phyloP scores from a whole-genome alignment of 345 rosid species.

The Aquilaria yunnanensis region DNA sequence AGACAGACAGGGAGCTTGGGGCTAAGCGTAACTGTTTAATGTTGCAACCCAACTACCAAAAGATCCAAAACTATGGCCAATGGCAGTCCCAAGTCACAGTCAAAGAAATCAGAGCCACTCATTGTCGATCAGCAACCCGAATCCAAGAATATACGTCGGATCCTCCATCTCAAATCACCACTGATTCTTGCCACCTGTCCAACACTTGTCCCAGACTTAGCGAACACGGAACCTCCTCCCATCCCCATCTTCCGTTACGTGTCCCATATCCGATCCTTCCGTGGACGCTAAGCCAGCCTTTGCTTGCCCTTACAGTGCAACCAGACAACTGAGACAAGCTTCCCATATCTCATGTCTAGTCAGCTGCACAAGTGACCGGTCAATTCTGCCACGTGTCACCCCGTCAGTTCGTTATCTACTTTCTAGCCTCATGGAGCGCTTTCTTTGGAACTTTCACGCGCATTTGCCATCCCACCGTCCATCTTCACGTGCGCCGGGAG shows the following conservation, averaged over 20 bases:
- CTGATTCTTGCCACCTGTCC: too few species aligned
- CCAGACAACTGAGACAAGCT: neutral
- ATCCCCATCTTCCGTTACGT: neutral
- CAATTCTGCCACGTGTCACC: slow-evolving; percentile 2
- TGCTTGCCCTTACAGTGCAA: neutral
- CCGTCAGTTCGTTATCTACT: neutral
- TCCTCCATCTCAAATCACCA: neutral
- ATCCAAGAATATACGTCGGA: too few species aligned
- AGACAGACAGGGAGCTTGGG: too few species aligned
- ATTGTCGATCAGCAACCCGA: too few species aligned
- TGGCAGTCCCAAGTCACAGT: too few species aligned
- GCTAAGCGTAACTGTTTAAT: too few species aligned
- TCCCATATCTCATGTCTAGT: slow-evolving; percentile 5
- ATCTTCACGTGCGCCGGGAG: slow-evolving; percentile 20
- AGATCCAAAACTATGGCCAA: too few species aligned
- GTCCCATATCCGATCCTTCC: neutral
- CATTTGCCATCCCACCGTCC: slow-evolving; percentile 38
- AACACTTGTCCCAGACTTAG: neutral
- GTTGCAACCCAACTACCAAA: too few species aligned
- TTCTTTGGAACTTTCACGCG: slow-evolving; percentile 27
- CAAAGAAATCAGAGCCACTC: too few species aligned
- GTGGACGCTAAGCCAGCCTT: slow-evolving; percentile 22
- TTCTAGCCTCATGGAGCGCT: slow-evolving; percentile 12
- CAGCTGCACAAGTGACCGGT: slow-evolving; percentile 9
- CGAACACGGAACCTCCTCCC: neutral